phyloP scores from a whole-genome alignment of 148 eudicot genomes.

The Gaultheria prostrata region DNA sequence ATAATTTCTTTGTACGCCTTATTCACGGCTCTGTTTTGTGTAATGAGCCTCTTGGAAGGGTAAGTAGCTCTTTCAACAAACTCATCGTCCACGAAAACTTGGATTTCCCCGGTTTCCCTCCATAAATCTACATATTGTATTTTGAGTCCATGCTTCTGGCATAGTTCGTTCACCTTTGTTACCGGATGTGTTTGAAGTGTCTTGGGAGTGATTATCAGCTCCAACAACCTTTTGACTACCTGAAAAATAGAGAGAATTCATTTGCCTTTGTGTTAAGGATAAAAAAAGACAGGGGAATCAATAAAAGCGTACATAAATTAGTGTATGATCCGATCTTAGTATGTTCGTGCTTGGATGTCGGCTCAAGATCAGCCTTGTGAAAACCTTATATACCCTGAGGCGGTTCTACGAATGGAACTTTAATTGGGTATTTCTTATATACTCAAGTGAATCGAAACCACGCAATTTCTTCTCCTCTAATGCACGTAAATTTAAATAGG shows the following conservation, averaged over 20 bases:
- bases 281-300: too few species aligned
- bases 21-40: constrained; percentile 35
- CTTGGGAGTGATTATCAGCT: constrained; percentile 44
- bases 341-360: too few species aligned
- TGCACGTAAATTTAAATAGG: too few species aligned
- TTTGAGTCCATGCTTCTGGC: constrained; percentile 39
- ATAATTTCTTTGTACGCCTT: constrained; percentile 24
- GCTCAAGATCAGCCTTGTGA: too few species aligned
- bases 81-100: constrained; percentile 27
- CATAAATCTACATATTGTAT: constrained; percentile 28
- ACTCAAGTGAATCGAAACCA: too few species aligned
- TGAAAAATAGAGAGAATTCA: not conserved
- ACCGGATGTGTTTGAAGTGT: constrained; percentile 36
- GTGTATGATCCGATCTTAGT: too few species aligned
- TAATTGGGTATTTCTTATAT: not conserved
- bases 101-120: constrained; percentile 28
- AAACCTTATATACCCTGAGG: too few species aligned
- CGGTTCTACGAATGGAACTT: too few species aligned
- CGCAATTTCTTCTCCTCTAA: too few species aligned
- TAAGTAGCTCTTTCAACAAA: constrained; percentile 33
- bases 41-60: constrained; percentile 25
- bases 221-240: constrained; percentile 38
- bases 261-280: too few species aligned
- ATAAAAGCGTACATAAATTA: too few species aligned
- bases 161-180: constrained; percentile 33